These are phyloP conservation scores for Microstroma glucosiphilum DNA, from an alignment of 1,284 basidiomycete species.

Conservation along the genomic window DNA sequence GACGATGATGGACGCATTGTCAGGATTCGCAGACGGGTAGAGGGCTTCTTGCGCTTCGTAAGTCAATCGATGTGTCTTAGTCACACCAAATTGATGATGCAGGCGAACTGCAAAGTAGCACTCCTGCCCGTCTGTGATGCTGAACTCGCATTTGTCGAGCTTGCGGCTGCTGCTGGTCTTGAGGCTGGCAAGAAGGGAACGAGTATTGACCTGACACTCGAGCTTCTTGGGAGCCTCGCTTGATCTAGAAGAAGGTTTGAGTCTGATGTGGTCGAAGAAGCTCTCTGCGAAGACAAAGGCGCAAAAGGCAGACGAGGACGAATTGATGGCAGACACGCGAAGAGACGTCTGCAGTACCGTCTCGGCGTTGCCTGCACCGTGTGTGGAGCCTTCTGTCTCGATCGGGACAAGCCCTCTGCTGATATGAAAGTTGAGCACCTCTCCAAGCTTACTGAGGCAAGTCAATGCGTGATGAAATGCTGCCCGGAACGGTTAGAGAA, in stretches of 20 bases:
- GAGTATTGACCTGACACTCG: neutral
- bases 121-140: slow-evolving; percentile 12
- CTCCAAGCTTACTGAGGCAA: slow-evolving; percentile 10
- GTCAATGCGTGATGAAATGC: slow-evolving; percentile 11
- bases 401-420: neutral
- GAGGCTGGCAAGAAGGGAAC: slow-evolving; percentile 31
- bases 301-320: slow-evolving; percentile 40
- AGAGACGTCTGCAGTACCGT: slow-evolving; percentile 16
- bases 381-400: neutral
- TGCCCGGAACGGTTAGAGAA: neutral
- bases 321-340: slow-evolving; percentile 37
- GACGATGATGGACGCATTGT: neutral
- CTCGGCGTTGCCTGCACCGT: neutral
- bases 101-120: slow-evolving; percentile 24
- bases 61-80: slow-evolving; percentile 34
- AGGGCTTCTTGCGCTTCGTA: slow-evolving; percentile 29
- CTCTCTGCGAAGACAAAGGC: slow-evolving; percentile 29
- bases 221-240: neutral
- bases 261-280: slow-evolving; percentile 21
- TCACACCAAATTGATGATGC: slow-evolving; percentile 26
- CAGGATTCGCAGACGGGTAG: neutral
- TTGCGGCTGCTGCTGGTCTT: slow-evolving; percentile 19
- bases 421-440: slow-evolving; percentile 10
- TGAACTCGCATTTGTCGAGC: slow-evolving; percentile 26
- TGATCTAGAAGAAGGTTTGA: neutral